Evolutionary conservation across 2,329 filamentous ascomycete species (phyloP), one percentile per base, ranked within the genome.

Genomic region (Ophiostoma fasciatum): DNA sequence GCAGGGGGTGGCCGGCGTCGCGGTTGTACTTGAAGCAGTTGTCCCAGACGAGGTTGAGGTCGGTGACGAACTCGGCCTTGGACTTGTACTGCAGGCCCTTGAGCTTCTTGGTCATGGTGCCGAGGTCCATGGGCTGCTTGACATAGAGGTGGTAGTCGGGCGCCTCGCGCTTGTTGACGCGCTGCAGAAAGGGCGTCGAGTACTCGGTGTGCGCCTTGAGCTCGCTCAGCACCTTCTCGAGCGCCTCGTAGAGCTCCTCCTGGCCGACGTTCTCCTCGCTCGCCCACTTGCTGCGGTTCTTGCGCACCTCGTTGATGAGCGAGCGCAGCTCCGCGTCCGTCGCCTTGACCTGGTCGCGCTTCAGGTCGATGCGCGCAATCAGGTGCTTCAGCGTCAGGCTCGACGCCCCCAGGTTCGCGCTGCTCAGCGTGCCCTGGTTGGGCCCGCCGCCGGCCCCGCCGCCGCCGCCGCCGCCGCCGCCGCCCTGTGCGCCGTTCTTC

Each of bases 231-330:
- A 98, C 90, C 61, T 96, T 96, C 56, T 98, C 90, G 12, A 90
- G 68, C 10, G 90, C 84, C 61, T 98, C 90, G 54, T 98, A 98
- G 6, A 98, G 68, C 58, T 98, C 90, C 57, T 98, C 90, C 58
- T 98, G 90, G 41, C 90, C 88, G 42, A 98, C 80, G 47, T 92
- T 90, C 48, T 98, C 90, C 57, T 96, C 90, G 54, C 82, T 96
- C 4, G 90, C 88, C 90, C 90, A 98, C 60, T 98, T 98, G 58
- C 88, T 96, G 49, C 90, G 71, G 49, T 96, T 96, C 58, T 96
- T 98, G 45, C 90, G 75, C 14, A 98, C 90, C 57, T 98, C 90
- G 49, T 90, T 94, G 71, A 98, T 94, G 40, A 98, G 63, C 33
- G 80, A 83, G 41, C 90, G 76, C 41, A 98, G 65, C 52, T 98